Base-by-base conservation (phyloP, 2,329 filamentous ascomycete species). In the Aureobasidium namibiae region DNA sequence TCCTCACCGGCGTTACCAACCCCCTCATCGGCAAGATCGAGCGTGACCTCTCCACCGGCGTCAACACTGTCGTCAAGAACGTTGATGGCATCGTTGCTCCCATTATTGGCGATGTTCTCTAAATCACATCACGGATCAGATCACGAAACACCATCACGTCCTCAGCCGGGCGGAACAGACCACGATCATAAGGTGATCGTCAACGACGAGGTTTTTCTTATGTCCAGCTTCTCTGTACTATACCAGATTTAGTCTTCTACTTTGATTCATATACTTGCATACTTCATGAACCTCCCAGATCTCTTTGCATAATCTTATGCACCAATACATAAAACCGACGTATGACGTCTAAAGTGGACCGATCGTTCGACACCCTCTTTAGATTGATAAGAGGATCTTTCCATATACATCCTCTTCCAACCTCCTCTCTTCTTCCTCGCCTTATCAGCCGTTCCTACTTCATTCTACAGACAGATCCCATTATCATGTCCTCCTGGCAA, bases 351-450 rank as follows among this genome's bases (percentile, higher is more conserved):
- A n/a, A n/a, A n/a, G n/a, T n/a, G n/a, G n/a, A n/a, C n/a, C n/a
- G n/a, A n/a, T n/a, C n/a, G n/a, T n/a, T n/a, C n/a, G n/a, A n/a
- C n/a, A n/a, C n/a, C n/a, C n/a, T n/a, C n/a, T n/a, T 42, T 33
- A 33, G 50, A 54, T 54, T 54, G 50, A 54, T 54, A 42, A 54
- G 50, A 54, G 42, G 24, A 54, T 54, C 50, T 39, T 18, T 9
- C 7, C 8, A 52, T 18, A 13, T 39, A 4, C 42, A 45, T 9
- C 49, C 7, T 52, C 46, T 34, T 13, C 31, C 10, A 23, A 3
- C 11, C 6, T 14, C 1, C 8, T 14, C 31, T 26, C 16, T 18
- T 33, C 36, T 53, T 29, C 4, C 26, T 29, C 26, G 9, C 4
- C 9, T 29, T 29, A 29, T n/a, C n/a, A n/a, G 2, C 31, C 5